Percentiles rank a stretch among this genome's conserved stretches.
Conservation (phyloP, 768 basidiomycete species). For the Tremella yokohamensis region DNA sequence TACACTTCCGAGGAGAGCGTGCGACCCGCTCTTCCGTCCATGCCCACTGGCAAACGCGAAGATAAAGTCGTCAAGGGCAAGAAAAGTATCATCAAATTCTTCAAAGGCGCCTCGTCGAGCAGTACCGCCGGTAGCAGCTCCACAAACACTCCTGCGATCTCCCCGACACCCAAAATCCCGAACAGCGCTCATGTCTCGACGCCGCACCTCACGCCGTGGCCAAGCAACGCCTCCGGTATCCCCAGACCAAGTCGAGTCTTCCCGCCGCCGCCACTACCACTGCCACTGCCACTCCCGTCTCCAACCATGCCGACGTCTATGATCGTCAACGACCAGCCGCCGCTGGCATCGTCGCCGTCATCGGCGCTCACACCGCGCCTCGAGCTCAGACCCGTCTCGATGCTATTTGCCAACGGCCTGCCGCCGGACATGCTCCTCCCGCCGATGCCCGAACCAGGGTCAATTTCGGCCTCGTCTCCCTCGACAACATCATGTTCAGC, state of each 20-base stretch:
- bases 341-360: background rate
- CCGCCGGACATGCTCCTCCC: conserved; percentile 26
- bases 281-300: conserved; percentile 10
- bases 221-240: background rate
- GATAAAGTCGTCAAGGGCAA: conserved; percentile 4
- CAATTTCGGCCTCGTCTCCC: background rate
- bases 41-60: no score
- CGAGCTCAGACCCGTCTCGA: conserved; percentile 38
- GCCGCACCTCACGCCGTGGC: no score
- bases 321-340: conserved; percentile 7
- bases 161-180: conserved; percentile 3
- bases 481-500: background rate
- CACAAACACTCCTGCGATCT: background rate
- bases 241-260: conserved; percentile 4
- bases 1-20: no score
- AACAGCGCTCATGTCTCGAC: background rate
- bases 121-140: background rate
- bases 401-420: conserved; percentile 31
- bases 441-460: background rate
- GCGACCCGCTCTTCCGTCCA: no score
- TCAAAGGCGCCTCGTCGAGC: background rate
- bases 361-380: conserved; percentile 18
- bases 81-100: conserved; percentile 4
- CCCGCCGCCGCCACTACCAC: conserved; percentile 7
- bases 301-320: conserved; percentile 9